Evolutionary conservation across 2,329 filamentous ascomycete genomes (phyloP), one percentile per base, ranked within the genome.

Genomic region (Pseudogymnoascus sp.): DNA sequence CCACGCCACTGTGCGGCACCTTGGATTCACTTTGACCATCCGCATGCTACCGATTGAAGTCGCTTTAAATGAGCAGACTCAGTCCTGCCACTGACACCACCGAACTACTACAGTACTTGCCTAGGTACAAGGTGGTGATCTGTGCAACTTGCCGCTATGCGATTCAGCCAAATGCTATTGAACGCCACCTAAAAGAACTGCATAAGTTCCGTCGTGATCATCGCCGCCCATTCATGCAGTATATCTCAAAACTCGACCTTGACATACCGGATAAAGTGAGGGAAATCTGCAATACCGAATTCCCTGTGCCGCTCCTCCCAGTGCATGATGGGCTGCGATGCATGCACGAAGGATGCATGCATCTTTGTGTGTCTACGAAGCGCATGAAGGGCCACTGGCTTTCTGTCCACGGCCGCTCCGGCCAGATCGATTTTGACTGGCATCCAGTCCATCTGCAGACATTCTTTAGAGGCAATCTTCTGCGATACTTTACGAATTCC

Each of bases 301-400:
- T 72, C 36, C 73, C 73, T 7, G 66, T 75, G 6, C 67, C 69
- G 2, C 63, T 66, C 11, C 53, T 75, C 13, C 71, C 69, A 1
- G 62, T 73, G 5, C 63, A 70, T 15, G 64, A 70, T 26, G 73
- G 73, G 2, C 44, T 71, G 23, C 44, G 35, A 44, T 74, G 71
- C 66, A 57, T 33, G 28, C 67, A 66, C 26, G 9, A 65, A 1
- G 65, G 65, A 8, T 75, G 73, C 50, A 17, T 50, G 7, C 69
- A 74, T 65, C 67, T 74, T 2, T 74, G 72, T 61, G 63, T 69
- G 1, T 69, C 72, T 0, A 66, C 50, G n/a, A 75, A 75, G 65
- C 68, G 73, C 5, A 75, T 74, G 73, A 72, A 71, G 61, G 66
- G 64, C 23, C 73, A 75, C 61, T 74, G 71, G 72, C 21, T 67